A percentile compares a stretch with the other conserved stretches of the same genome.
Conservation (phyloP, 2,329 filamentous ascomycete species). For the Remersonia thermophila region DNA sequence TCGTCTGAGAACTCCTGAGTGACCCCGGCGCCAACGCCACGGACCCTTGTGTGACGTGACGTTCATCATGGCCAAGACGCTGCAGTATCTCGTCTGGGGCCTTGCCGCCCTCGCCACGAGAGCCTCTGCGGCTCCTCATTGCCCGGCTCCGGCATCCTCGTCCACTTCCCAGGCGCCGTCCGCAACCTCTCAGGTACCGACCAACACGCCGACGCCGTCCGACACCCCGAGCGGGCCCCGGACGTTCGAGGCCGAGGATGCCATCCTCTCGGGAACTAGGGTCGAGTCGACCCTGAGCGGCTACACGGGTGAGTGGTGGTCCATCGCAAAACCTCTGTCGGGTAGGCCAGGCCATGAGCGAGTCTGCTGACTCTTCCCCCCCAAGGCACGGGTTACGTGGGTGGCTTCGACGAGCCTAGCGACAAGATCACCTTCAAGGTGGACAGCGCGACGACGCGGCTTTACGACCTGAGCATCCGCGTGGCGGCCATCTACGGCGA, state of each 20-base stretch:
- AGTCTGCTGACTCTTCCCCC: not conserved
- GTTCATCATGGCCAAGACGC: slow-evolving; percentile 2
- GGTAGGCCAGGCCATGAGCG: not conserved
- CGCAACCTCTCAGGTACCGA: too few relatives aligned
- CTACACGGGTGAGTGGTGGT: slow-evolving; percentile 15
- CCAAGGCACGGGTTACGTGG: slow-evolving; percentile 34
- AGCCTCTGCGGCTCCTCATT: not conserved
- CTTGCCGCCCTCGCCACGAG: slow-evolving; percentile 1
- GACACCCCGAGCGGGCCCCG: too few relatives aligned
- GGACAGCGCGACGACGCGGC: slow-evolving; percentile 21
- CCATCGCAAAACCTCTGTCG: not conserved
- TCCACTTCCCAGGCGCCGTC: not conserved
- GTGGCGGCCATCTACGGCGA: slow-evolving; percentile 35
- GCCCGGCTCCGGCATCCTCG: not conserved
- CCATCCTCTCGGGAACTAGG: slow-evolving; percentile 27
- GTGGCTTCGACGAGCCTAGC: slow-evolving; percentile 29
- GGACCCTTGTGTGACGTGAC: too few relatives aligned
- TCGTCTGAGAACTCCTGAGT: too few relatives aligned
- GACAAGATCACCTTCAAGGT: slow-evolving; percentile 34
- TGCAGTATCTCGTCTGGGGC: slow-evolving; percentile 4
- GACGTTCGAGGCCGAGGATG: slow-evolving; percentile 29
- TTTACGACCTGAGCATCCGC: slow-evolving; percentile 32
- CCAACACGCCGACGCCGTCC: not conserved
- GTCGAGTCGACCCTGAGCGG: slow-evolving; percentile 28
- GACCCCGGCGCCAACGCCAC: too few relatives aligned